These are phyloP conservation scores for Colletotrichum karsti DNA, from an alignment of 2,329 filamentous ascomycete genomes.

Conservation along the genomic window DNA sequence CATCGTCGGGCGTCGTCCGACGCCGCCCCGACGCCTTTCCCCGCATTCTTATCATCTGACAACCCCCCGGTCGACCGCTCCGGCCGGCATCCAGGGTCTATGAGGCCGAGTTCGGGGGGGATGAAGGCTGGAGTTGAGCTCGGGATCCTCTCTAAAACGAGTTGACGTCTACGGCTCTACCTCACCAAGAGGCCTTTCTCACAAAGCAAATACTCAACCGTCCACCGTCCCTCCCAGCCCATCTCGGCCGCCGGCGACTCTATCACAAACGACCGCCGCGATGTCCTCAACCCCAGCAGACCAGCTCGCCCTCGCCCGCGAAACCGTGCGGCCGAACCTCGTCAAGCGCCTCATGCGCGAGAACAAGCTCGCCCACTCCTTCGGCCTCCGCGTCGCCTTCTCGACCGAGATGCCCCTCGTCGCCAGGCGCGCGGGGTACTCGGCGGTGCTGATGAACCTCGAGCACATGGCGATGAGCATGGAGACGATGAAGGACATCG, in stretches of 20 bases:
- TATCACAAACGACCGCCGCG: neutral
- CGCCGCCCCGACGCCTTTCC: neutral
- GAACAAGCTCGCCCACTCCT: slow-evolving; percentile 10
- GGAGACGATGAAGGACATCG: slow-evolving; percentile 16
- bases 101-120: neutral
- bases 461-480: slow-evolving; percentile 18
- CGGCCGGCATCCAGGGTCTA: neutral
- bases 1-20: neutral
- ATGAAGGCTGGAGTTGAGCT: too few species aligned
- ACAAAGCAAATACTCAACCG: too few species aligned
- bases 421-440: slow-evolving; percentile 9
- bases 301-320: slow-evolving; percentile 6
- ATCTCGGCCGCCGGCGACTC: too few species aligned
- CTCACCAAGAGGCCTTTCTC: too few species aligned
- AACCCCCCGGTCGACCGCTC: neutral
- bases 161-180: too few species aligned
- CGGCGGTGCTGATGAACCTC: slow-evolving; percentile 18
- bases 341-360: slow-evolving; percentile 4
- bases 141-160: too few species aligned
- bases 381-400: slow-evolving; percentile 18
- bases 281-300: slow-evolving; percentile 3
- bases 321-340: slow-evolving; percentile 6
- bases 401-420: slow-evolving; percentile 21
- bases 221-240: too few species aligned
- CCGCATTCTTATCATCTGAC: neutral